Evolutionary conservation across 192 early-diverging fungal genomes (phyloP).

Genomic region (Coemansia asiatica): DNA sequence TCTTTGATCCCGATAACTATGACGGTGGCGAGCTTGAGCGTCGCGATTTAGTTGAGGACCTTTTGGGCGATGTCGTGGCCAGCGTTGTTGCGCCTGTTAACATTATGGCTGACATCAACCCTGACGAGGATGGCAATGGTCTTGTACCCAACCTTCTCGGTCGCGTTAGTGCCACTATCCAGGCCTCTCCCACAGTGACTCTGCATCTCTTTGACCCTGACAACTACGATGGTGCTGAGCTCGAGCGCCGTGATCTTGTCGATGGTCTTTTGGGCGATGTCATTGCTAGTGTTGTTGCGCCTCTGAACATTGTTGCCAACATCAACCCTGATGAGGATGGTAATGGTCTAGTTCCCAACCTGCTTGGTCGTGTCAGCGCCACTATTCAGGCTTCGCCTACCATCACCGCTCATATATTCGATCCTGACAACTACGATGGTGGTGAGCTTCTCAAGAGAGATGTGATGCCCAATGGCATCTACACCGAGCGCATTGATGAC

Average conservation of each 20-base stretch:
- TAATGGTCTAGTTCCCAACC: constrained; percentile 11
- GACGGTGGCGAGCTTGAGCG: constrained; percentile 2
- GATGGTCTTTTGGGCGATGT: constrained; percentile 31
- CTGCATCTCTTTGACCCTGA: constrained; percentile 14
- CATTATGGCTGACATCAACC: constrained; percentile 9
- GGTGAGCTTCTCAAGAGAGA: constrained; percentile 21
- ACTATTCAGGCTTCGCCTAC: constrained; percentile 22
- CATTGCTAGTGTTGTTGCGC: constrained; percentile 25
- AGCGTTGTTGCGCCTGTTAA: constrained; percentile 13
- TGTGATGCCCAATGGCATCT: constrained; percentile 20
- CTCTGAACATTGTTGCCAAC: constrained; percentile 35
- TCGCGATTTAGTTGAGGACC: background rate
- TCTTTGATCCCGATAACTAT: constrained; percentile 3
- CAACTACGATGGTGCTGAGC: constrained; percentile 10
- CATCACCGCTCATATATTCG: constrained; percentile 26
- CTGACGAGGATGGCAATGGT: constrained; percentile 17
- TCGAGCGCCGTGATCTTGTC: constrained; percentile 23
- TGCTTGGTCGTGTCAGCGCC: constrained; percentile 26
- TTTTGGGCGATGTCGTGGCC: constrained; percentile 8
- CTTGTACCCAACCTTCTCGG: constrained; percentile 13
- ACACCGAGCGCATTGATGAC: constrained; percentile 32
- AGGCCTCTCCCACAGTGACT: constrained; percentile 19
- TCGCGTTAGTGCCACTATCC: constrained; percentile 10
- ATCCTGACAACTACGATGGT: constrained; percentile 22
- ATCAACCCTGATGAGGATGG: constrained; percentile 34